Percentiles rank a stretch among this genome's conserved stretches.
Conservation (phyloP, 106 monocot genomes). For the Dendrobium officinale region DNA sequence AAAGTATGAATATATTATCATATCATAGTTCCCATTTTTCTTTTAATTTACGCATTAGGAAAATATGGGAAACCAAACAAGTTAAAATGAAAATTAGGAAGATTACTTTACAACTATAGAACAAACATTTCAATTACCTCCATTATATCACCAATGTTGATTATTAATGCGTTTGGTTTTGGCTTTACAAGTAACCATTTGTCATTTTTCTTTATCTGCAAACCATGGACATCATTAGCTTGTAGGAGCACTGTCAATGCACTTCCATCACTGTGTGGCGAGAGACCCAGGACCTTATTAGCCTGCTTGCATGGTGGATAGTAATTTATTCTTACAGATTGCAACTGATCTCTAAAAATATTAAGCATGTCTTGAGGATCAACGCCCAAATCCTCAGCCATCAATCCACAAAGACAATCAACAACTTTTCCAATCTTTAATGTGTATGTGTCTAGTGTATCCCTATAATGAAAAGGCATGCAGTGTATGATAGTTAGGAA, state of each 20-base stretch:
- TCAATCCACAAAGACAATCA: neutral
- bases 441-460: slow-evolving; percentile 1
- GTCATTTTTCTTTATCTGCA: slow-evolving; percentile 14
- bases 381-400: neutral
- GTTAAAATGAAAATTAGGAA: neutral
- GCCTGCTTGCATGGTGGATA: slow-evolving; percentile 9
- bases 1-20: neutral
- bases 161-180: neutral
- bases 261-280: slow-evolving; percentile 6
- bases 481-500: too few species aligned
- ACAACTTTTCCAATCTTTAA: neutral
- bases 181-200: slow-evolving; percentile 5
- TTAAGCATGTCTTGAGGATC: neutral
- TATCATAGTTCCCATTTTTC: neutral
- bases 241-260: slow-evolving; percentile 13
- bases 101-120: too few species aligned
- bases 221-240: slow-evolving; percentile 5
- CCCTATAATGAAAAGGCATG: neutral
- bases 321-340: slow-evolving; percentile 11
- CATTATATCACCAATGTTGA: slow-evolving; percentile 10
- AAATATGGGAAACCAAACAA: neutral
- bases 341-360: neutral
- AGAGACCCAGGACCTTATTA: slow-evolving; percentile 7
- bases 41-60: too few species aligned
- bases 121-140: neutral